These are phyloP conservation scores for Beauveria brongniartii DNA, from an alignment of 2,329 filamentous ascomycete genomes.

Conservation along the genomic window DNA sequence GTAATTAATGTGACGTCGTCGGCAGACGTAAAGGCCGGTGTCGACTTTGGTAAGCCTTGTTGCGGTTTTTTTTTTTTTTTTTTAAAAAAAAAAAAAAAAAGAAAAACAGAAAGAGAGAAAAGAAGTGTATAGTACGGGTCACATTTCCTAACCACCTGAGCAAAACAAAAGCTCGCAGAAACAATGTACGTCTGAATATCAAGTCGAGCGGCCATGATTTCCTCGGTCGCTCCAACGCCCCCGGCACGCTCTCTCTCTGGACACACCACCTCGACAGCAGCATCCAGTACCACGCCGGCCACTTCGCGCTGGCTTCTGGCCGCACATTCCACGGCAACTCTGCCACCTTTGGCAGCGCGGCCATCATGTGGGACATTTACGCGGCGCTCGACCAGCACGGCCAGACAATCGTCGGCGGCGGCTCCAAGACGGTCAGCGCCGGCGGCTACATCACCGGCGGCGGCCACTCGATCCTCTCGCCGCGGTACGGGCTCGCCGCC, in stretches of 20 bases:
- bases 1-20: slow-evolving; percentile 27
- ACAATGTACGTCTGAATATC: slow-evolving; percentile 34
- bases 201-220: slow-evolving; percentile 37
- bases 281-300: slow-evolving; percentile 28
- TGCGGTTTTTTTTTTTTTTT: not conserved
- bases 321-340: slow-evolving; percentile 36
- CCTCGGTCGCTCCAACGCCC: slow-evolving; percentile 36
- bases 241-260: slow-evolving; percentile 47
- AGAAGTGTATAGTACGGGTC: not conserved
- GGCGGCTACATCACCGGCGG: slow-evolving; percentile 56
- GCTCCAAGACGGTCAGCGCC: slow-evolving; percentile 46
- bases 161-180: slow-evolving; percentile 25
- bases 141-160: not conserved
- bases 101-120: not conserved
- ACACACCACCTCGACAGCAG: slow-evolving; percentile 35
- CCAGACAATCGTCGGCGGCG: slow-evolving; percentile 46
- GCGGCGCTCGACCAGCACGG: slow-evolving; percentile 33
- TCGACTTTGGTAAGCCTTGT: slow-evolving; percentile 34
- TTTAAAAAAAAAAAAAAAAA: not conserved
- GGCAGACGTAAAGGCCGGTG: slow-evolving; percentile 23
- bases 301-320: slow-evolving; percentile 35
- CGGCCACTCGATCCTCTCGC: slow-evolving; percentile 47
- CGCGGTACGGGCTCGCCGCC: slow-evolving; percentile 49
- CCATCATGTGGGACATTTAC: slow-evolving; percentile 42
- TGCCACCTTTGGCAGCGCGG: slow-evolving; percentile 45